Evolutionary conservation across 305 asterid genomes (phyloP), one percentile per base, ranked within the genome.

Genomic region (Solanum chacoense): DNA sequence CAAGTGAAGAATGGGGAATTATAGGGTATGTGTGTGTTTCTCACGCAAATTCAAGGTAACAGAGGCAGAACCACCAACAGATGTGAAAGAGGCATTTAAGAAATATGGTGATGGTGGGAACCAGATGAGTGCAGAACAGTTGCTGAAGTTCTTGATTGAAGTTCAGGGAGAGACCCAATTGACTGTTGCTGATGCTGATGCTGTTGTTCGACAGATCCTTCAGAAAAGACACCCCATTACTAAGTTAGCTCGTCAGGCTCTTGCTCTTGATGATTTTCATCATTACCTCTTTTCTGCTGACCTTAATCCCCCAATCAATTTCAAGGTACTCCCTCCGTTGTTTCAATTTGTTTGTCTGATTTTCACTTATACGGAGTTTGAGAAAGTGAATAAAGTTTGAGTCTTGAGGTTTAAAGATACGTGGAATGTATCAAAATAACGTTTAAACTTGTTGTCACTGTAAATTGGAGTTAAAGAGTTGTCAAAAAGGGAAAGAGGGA

Each of bases 41-140:
- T 86, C 89, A 40, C 86, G 91, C 45, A 85, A 78, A n/a, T 90
- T 90, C 72, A 75, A 38, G 40, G 87, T 90, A 32, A 55, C 75
- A 40, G 91, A 90, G 78, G 87, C 88, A 79, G 50, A 88, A 71
- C 90, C 91, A 59, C 89, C 91, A 59, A 20, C 74, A 38, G 91
- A 90, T 65, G 91, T 90, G 24, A 88, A 85, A 59, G 90, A 88
- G 20, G 85, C 87, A 65, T 90, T 92, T 90, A 89, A 75, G 77
- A 89, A 90, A 85, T 92, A 92, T 35, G 88, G 91, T n/a, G 92
- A 86, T 14, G 92, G 91, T 26, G 93, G 94, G 45, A 50, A 74
- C 79, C 90, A 92, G 72, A 90, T 92, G 93, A 90, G 84, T 50
- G 87, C 91, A 22, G 93, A 92, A 72, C 93, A 92, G 88, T 89